Conservation (phyloP, 805 yeast genomes). For the Candida broadrunensis region DNA sequence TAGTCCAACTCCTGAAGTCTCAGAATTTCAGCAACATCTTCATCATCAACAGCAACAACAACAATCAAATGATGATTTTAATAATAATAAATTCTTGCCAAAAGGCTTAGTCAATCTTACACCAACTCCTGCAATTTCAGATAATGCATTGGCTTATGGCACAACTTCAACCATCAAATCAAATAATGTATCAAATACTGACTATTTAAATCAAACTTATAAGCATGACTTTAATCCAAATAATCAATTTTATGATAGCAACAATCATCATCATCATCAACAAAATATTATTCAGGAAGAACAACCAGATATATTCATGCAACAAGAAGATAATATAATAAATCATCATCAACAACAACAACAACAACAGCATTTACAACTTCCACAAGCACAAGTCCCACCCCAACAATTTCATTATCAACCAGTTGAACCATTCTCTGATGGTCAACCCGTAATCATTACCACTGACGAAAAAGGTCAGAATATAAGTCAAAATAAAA, state of each 20-base stretch:
- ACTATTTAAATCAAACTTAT: constrained; percentile 22
- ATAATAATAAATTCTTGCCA: constrained; percentile 26
- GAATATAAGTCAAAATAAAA: constrained; percentile 20
- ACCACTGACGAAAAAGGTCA: constrained; percentile 42
- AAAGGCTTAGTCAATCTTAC: constrained; percentile 37
- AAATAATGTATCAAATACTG: constrained; percentile 12
- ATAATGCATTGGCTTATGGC: constrained; percentile 64
- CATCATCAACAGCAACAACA: constrained; percentile 4
- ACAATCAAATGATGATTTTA: constrained; percentile 2
- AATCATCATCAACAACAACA: constrained; percentile 3
- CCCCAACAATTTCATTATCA: constrained; percentile 1
- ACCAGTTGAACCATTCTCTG: constrained; percentile 1
- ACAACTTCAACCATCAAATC: constrained; percentile 38
- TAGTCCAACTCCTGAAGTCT: constrained; percentile 2
- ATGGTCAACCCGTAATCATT: constrained; percentile 25
- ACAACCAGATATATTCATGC: no score
- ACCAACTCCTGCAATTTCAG: constrained; percentile 69
- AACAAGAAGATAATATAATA: no score
- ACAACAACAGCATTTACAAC: constrained; percentile 1
- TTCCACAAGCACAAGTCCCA: constrained; percentile 3
- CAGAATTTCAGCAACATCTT: not conserved
- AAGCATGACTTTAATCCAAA: constrained; percentile 5
- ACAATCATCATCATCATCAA: not conserved
- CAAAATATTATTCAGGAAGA: constrained; percentile 9
- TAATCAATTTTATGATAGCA: not conserved